Percentiles rank a stretch among this genome's conserved stretches.
Conservation (phyloP, 2,329 filamentous ascomycete species). For the Elsinoe arachidis region DNA sequence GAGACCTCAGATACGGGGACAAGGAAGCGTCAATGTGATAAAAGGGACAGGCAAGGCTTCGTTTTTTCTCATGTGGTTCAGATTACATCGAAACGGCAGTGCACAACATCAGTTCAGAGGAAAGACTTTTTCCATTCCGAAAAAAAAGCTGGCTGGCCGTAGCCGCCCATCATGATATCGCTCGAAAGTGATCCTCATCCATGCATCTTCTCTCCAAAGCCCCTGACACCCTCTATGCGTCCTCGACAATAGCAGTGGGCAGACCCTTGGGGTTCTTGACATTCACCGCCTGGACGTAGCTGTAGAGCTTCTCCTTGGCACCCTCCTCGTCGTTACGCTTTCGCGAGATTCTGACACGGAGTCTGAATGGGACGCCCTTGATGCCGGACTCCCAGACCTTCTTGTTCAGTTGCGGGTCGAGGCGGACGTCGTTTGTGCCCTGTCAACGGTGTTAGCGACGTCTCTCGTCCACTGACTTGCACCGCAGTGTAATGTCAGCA, state of each 20-base stretch:
- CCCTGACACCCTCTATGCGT: slow-evolving; percentile 38
- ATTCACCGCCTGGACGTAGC: slow-evolving; percentile 98
- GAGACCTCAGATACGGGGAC: no score
- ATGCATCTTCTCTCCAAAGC: not conserved
- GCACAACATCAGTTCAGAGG: not conserved
- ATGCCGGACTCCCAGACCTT: slow-evolving; percentile 99
- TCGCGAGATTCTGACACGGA: slow-evolving; percentile 96
- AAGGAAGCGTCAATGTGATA: no score
- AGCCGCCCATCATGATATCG: not conserved
- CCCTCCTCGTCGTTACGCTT: slow-evolving; percentile 99
- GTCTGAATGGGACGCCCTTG: slow-evolving; percentile 96
- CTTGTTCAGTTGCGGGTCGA: slow-evolving; percentile 99
- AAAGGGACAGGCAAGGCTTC: no score
- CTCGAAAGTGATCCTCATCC: not conserved
- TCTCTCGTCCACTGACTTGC: not conserved
- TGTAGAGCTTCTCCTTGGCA: slow-evolving; percentile 99
- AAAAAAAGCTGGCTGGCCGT: not conserved
- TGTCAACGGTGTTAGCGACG: slow-evolving; percentile 31
- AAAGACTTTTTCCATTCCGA: slow-evolving; percentile 6
- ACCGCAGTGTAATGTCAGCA: not conserved
- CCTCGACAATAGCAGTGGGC: slow-evolving; percentile 76
- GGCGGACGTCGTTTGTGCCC: slow-evolving; percentile 93
- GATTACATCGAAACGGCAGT: no score
- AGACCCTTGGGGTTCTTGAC: slow-evolving; percentile 99
- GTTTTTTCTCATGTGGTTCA: no score